Conservation (phyloP, 805 yeast genomes). For the Ogataea populi-albae region DNA sequence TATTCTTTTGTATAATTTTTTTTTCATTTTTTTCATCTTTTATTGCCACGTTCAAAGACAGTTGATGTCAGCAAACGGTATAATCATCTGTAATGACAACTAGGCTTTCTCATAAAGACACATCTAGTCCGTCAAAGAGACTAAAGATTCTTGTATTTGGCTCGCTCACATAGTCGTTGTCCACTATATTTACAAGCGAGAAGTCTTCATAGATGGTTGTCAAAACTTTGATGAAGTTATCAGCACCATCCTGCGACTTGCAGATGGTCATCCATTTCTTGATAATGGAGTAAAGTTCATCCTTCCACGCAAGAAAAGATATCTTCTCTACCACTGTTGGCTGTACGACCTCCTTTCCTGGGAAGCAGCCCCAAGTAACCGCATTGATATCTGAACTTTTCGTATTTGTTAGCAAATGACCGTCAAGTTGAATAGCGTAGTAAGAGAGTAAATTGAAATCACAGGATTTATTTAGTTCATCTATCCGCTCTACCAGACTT, state of each 20-base stretch:
- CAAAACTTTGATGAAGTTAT: constrained; percentile 39
- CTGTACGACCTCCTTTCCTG: constrained; percentile 90
- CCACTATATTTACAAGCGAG: constrained; percentile 83
- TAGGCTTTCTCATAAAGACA: no score
- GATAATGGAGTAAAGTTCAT: constrained; percentile 83
- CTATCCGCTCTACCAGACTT: constrained; percentile 42
- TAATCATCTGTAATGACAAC: background rate
- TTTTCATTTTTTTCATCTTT: constrained; percentile 2
- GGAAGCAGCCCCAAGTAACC: constrained; percentile 98
- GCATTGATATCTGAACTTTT: constrained; percentile 78
- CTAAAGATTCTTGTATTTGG: constrained; percentile 56
- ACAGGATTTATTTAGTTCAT: constrained; percentile 39
- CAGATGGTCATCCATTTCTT: constrained; percentile 62
- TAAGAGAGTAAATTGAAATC: constrained; percentile 61
- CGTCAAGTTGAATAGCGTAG: constrained; percentile 64
- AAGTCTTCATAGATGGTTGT: constrained; percentile 51
- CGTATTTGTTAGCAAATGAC: constrained; percentile 63
- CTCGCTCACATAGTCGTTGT: constrained; percentile 63
- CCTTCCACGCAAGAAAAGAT: constrained; percentile 96
- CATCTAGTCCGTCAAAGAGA: constrained; percentile 39
- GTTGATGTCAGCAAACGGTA: constrained; percentile 6
- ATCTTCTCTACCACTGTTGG: constrained; percentile 93
- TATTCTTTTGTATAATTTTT: constrained; percentile 4
- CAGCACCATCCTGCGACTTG: constrained; percentile 31
- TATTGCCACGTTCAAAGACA: constrained; percentile 1